Percentiles rank a stretch among this genome's conserved stretches.
These are phyloP conservation scores for Magnolia officinalis DNA, from an alignment of 164 flowering plant species.

Conservation along the genomic window DNA sequence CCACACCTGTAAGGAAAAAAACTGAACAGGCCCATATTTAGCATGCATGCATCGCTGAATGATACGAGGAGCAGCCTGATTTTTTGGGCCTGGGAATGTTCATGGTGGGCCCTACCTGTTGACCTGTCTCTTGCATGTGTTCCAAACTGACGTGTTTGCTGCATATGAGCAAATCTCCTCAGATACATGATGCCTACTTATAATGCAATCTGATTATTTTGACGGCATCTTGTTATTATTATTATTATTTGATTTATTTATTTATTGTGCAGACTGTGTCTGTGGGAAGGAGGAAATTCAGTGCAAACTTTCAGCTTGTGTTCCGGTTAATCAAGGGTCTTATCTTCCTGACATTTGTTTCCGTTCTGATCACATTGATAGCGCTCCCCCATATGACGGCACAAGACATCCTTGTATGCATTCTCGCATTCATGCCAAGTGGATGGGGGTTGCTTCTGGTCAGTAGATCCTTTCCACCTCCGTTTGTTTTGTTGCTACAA, in stretches of 20 bases:
- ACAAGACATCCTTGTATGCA: conserved; percentile 70
- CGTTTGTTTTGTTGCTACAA: background rate
- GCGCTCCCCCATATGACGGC: conserved; percentile 66
- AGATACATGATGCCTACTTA: too few relatives aligned
- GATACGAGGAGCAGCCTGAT: too few relatives aligned
- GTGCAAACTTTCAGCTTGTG: conserved; percentile 78
- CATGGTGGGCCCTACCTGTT: too few relatives aligned
- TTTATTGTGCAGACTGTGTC: conserved; percentile 59
- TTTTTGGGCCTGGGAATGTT: too few relatives aligned
- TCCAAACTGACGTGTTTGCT: too few relatives aligned
- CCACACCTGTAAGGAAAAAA: too few relatives aligned
- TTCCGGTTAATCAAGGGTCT: conserved; percentile 82
- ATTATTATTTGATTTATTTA: too few relatives aligned
- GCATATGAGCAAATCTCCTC: too few relatives aligned
- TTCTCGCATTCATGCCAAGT: conserved; percentile 94
- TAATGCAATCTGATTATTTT: background rate
- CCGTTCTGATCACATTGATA: conserved; percentile 58
- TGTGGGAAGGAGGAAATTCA: conserved; percentile 67
- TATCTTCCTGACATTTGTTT: conserved; percentile 68
- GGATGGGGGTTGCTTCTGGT: conserved; percentile 98
- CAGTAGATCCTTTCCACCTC: conserved; percentile 13
- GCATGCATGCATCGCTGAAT: too few relatives aligned
- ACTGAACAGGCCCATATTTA: too few relatives aligned
- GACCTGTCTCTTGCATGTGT: too few relatives aligned
- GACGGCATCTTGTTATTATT: background rate